These are phyloP conservation scores for Avena insularis DNA, from an alignment of 176 grass and related monocot genomes.

Conservation along the genomic window DNA sequence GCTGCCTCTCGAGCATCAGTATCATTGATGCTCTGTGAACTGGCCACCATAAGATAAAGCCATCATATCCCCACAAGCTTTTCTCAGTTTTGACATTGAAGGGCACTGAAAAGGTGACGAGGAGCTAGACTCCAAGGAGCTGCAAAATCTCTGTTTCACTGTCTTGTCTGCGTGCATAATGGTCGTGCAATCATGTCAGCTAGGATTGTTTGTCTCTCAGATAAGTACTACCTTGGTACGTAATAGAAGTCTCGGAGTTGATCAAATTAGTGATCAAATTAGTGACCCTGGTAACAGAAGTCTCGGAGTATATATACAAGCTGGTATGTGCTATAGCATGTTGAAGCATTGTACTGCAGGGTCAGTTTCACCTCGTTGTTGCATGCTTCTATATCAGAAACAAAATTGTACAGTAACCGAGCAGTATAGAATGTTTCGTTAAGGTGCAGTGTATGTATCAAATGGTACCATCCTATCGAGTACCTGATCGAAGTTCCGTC, in stretches of 20 bases:
- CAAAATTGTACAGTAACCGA: too few relatives aligned
- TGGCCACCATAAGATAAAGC: constrained; percentile 46
- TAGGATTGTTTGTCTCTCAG: neutral
- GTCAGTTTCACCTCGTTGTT: too few relatives aligned
- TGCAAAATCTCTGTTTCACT: constrained; percentile 33
- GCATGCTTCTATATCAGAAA: too few relatives aligned
- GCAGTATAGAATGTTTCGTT: too few relatives aligned
- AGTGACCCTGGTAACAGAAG: neutral
- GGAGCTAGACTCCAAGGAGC: constrained; percentile 48
- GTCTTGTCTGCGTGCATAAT: constrained; percentile 17
- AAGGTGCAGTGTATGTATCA: too few relatives aligned
- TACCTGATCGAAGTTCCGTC: too few relatives aligned
- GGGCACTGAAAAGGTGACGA: constrained; percentile 52
- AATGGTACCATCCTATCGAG: too few relatives aligned
- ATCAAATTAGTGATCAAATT: neutral
- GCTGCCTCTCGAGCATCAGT: constrained; percentile 32
- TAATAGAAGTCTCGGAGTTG: constrained; percentile 1
- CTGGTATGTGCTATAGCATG: too few relatives aligned
- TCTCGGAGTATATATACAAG: neutral
- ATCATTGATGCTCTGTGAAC: constrained; percentile 57
- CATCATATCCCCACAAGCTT: constrained; percentile 49
- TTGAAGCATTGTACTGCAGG: too few relatives aligned
- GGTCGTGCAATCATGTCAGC: constrained; percentile 11
- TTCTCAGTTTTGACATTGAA: constrained; percentile 51
- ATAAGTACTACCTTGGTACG: neutral